Percentiles rank a stretch among this genome's conserved stretches.
phyloP scores from a whole-genome alignment of 805 yeast species.

The Starmerella potacharoeniae region DNA sequence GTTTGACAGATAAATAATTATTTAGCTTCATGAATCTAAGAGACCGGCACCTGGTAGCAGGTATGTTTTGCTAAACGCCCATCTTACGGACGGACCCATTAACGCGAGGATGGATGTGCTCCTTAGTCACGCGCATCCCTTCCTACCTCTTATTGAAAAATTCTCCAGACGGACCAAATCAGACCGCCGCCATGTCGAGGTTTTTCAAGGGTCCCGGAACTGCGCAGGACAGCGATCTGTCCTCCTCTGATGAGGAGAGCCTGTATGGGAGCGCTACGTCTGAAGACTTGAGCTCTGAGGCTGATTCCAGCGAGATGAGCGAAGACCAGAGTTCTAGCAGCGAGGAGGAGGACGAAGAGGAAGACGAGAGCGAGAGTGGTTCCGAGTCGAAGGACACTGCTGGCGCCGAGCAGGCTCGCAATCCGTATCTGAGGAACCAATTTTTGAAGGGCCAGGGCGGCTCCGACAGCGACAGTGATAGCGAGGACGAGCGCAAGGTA shows the following conservation, averaged over 20 bases:
- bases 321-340: constrained; percentile 20
- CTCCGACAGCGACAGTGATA: constrained; percentile 35
- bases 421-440: constrained; percentile 27
- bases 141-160: constrained; percentile 11
- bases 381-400: constrained; percentile 37
- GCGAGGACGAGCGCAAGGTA: constrained; percentile 63
- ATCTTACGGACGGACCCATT: too few species aligned
- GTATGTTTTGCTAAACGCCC: too few species aligned
- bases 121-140: constrained; percentile 1
- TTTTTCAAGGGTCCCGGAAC: constrained; percentile 54
- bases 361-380: constrained; percentile 32
- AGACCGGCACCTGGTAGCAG: too few species aligned
- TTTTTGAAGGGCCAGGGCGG: constrained; percentile 29
- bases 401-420: constrained; percentile 30
- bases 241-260: constrained; percentile 53
- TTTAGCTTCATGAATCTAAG: too few species aligned
- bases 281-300: constrained; percentile 31
- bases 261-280: constrained; percentile 34
- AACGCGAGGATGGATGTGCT: background rate
- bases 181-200: constrained; percentile 55
- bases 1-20: too few species aligned
- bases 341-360: constrained; percentile 27
- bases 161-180: constrained; percentile 6
- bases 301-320: constrained; percentile 30
- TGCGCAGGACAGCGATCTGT: constrained; percentile 43